Percentiles rank a stretch among this genome's conserved stretches.
Evolutionary conservation across 1,284 basidiomycete species (phyloP).

Genomic region (Ceratobasidium sp.): DNA sequence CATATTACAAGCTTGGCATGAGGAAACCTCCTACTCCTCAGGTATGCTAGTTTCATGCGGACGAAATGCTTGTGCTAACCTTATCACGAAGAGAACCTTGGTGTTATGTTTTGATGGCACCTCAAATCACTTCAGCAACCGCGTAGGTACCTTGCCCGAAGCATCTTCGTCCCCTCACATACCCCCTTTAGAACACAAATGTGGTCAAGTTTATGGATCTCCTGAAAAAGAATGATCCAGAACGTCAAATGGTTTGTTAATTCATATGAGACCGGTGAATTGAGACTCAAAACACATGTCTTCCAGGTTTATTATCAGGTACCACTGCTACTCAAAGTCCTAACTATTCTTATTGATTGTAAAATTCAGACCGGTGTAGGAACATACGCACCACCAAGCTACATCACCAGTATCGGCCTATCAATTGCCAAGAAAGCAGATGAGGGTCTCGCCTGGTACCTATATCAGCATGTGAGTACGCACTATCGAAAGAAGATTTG

Average conservation of each 20-base stretch:
- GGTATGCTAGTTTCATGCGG: background rate
- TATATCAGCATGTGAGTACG: background rate
- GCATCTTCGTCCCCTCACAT: background rate
- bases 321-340: background rate
- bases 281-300: background rate
- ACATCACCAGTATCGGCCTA: background rate
- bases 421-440: constrained; percentile 24
- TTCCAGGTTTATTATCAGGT: constrained; percentile 11
- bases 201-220: constrained; percentile 38
- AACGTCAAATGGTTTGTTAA: constrained; percentile 42
- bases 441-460: constrained; percentile 26
- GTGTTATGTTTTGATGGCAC: constrained; percentile 48
- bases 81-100: constrained; percentile 16
- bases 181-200: constrained; percentile 3
- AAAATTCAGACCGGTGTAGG: constrained; percentile 41
- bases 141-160: background rate
- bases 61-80: background rate
- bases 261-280: background rate
- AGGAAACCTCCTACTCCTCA: background rate
- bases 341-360: background rate
- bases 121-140: constrained; percentile 41
- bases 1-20: background rate
- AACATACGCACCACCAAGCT: constrained; percentile 23
- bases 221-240: constrained; percentile 40
- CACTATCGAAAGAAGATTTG: background rate